Percentiles rank a stretch among this genome's conserved stretches.
Evolutionary conservation across 2,329 filamentous ascomycete species (phyloP).

Genomic region (Venturia pyrina): DNA sequence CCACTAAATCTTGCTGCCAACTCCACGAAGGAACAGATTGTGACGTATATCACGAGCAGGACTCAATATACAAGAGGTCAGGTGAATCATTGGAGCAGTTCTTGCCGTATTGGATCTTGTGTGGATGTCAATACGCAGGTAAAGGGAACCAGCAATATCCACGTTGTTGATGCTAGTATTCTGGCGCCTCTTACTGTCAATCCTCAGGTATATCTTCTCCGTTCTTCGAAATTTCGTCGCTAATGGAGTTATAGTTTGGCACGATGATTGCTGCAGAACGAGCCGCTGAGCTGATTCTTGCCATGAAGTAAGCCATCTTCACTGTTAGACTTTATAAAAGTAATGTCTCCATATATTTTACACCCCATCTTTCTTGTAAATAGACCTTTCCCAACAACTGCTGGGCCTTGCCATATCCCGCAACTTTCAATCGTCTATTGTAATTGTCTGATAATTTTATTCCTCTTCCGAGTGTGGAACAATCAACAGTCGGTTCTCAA

Average conservation of each 20-base stretch:
- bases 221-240: neutral
- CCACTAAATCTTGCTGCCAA: slow-evolving; percentile 40
- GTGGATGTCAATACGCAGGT: slow-evolving; percentile 40
- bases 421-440: too few species aligned
- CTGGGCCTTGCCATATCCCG: neutral
- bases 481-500: too few species aligned
- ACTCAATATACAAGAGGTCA: slow-evolving; percentile 39
- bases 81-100: slow-evolving; percentile 46
- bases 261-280: slow-evolving; percentile 45
- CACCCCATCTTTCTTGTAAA: neutral
- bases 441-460: too few species aligned
- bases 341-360: neutral
- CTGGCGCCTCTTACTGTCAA: slow-evolving; percentile 43
- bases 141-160: slow-evolving; percentile 39
- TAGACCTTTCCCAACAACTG: neutral
- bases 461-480: too few species aligned
- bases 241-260: slow-evolving; percentile 30
- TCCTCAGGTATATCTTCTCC: slow-evolving; percentile 24
- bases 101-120: slow-evolving; percentile 40
- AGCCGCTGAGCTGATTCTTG: slow-evolving; percentile 40
- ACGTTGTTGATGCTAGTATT: slow-evolving; percentile 43
- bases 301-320: slow-evolving; percentile 14
- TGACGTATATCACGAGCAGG: slow-evolving; percentile 39
- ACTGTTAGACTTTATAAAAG: neutral
- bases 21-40: slow-evolving; percentile 38